phyloP scores from a whole-genome alignment of 441 rosid genomes.

The Omphalea diandra region DNA sequence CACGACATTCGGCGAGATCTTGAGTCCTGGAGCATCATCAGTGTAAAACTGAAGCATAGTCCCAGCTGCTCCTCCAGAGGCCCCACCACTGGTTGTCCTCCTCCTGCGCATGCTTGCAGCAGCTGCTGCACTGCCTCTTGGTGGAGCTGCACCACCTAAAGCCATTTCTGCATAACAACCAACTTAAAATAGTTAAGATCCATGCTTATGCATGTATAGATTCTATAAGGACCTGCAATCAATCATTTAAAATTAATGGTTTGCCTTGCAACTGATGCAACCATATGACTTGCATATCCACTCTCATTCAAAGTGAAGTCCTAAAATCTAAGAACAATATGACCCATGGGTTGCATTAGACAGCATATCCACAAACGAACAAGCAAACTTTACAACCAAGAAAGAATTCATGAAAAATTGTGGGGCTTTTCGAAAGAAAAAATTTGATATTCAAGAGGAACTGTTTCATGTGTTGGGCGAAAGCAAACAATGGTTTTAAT shows the following conservation, averaged over 20 bases:
- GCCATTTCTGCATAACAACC: constrained; percentile 46
- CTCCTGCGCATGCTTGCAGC: constrained; percentile 84
- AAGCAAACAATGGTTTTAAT: no score
- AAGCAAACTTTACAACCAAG: background rate
- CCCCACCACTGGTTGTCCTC: constrained; percentile 59
- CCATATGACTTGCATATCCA: background rate
- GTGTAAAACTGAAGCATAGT: no score
- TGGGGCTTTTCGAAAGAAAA: no score
- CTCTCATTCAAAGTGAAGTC: no score
- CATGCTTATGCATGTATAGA: background rate
- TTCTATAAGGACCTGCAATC: background rate
- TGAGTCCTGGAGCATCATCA: no score
- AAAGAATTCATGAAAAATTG: no score
- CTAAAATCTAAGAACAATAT: no score
- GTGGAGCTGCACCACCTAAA: constrained; percentile 69
- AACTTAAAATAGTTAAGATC: background rate
- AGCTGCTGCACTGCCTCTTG: constrained; percentile 88
- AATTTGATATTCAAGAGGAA: no score
- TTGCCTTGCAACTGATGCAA: background rate
- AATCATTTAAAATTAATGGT: background rate
- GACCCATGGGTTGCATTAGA: background rate
- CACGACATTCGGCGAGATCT: no score
- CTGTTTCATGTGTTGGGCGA: no score
- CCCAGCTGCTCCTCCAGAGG: constrained; percentile 73
- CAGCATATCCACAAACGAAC: background rate